These are phyloP conservation scores for Aegilops bicornis DNA, from an alignment of 176 grass and related monocot genomes.

Conservation along the genomic window DNA sequence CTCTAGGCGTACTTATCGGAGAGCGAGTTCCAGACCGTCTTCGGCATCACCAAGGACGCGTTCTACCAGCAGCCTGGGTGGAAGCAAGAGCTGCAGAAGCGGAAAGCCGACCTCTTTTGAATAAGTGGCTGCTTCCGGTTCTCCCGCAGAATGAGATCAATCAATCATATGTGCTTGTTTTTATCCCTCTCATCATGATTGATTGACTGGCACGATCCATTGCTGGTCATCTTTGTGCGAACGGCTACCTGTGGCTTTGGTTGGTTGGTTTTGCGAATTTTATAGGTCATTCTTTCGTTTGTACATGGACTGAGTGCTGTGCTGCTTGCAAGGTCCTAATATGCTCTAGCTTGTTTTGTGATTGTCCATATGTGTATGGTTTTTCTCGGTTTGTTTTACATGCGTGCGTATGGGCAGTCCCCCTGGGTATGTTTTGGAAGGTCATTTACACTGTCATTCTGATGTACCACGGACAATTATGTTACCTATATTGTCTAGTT, in stretches of 20 bases:
- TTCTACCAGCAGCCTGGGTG: constrained; percentile 90
- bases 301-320: constrained; percentile 59
- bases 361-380: constrained; percentile 57
- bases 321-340: constrained; percentile 42
- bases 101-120: constrained; percentile 88
- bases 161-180: constrained; percentile 6
- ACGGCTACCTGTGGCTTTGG: constrained; percentile 29
- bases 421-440: constrained; percentile 30
- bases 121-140: neutral
- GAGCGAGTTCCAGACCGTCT: constrained; percentile 72
- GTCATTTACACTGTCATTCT: constrained; percentile 5
- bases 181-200: constrained; percentile 7
- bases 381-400: constrained; percentile 25
- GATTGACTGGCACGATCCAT: constrained; percentile 27
- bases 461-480: constrained; percentile 31
- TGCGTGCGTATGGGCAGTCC: constrained; percentile 26
- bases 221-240: constrained; percentile 30
- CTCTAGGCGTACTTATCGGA: constrained; percentile 83
- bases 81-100: constrained; percentile 96
- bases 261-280: constrained; percentile 42
- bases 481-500: constrained; percentile 10
- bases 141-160: constrained; percentile 19
- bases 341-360: constrained; percentile 38
- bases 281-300: constrained; percentile 83
- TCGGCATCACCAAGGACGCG: constrained; percentile 66